Evolutionary conservation across 257 asterid genomes (phyloP).

Genomic region (Nicotiana paniculata): DNA sequence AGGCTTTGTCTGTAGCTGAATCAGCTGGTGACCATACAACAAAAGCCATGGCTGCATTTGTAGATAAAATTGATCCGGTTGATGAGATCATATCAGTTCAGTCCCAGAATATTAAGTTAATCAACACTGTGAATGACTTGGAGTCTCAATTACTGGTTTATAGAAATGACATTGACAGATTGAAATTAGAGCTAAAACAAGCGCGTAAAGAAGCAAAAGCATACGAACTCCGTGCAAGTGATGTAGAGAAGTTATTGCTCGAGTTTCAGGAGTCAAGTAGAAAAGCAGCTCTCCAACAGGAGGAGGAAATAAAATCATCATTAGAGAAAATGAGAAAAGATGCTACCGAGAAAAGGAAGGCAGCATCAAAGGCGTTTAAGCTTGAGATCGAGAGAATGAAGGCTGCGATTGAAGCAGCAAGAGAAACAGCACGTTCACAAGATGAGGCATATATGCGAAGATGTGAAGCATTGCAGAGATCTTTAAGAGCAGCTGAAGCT

Average conservation of each 20-base stretch:
- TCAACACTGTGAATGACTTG: slow-evolving; percentile 22
- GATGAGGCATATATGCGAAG: slow-evolving; percentile 30
- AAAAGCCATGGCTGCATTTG: slow-evolving; percentile 21
- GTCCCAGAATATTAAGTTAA: slow-evolving; percentile 28
- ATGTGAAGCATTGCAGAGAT: slow-evolving; percentile 36
- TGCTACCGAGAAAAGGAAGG: slow-evolving; percentile 23
- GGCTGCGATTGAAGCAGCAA: slow-evolving; percentile 35
- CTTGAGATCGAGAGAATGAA: slow-evolving; percentile 29
- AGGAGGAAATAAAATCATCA: slow-evolving; percentile 27
- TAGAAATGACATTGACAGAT: slow-evolving; percentile 16
- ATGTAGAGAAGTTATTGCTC: slow-evolving; percentile 27
- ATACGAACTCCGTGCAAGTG: slow-evolving; percentile 21
- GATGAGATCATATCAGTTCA: slow-evolving; percentile 21
- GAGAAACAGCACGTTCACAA: slow-evolving; percentile 23
- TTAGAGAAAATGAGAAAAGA: slow-evolving; percentile 36
- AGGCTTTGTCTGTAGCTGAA: slow-evolving; percentile 37
- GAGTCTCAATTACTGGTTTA: slow-evolving; percentile 16
- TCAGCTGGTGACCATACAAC: slow-evolving; percentile 28
- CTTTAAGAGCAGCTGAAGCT: slow-evolving; percentile 35
- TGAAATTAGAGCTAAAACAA: slow-evolving; percentile 29
- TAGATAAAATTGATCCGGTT: slow-evolving; percentile 20
- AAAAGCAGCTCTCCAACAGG: slow-evolving; percentile 24
- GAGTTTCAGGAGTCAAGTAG: slow-evolving; percentile 32
- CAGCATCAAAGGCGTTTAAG: slow-evolving; percentile 35
- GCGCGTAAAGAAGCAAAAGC: slow-evolving; percentile 17